Evolutionary conservation across 306 rosid species (phyloP), one percentile per base, ranked within the genome.

Genomic region (Prunus armeniaca): DNA sequence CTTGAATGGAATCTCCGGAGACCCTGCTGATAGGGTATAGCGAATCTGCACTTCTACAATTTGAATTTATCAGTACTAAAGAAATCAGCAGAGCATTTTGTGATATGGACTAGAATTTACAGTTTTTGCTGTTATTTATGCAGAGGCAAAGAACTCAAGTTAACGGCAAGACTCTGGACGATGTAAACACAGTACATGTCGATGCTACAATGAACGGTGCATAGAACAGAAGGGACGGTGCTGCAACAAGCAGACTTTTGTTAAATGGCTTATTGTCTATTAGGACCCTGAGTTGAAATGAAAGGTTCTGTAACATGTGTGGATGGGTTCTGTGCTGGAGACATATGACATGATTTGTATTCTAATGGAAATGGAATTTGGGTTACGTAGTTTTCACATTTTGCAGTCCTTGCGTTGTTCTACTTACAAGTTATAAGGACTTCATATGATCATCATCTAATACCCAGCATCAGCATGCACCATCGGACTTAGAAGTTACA

Each of bases 91-190:
- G 18, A 43, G 12, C 46, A 30, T 30, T 50, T 17, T 72, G 12
- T 76, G 67, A 17, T 45, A 45, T 65, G 57, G 46, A 52, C 71
- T 4, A 4, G 18, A 10, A 81, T 83, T 46, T 75, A 79, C 80
- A 78, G 22, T 62, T 51, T 72, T 67, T 66, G 56, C 65, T 67
- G 60, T 60, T 43, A 71, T 43, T 50, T 86, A 30, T 71, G 62
- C 92, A 95, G 99, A 96, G 99, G 84, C 97, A 85, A 85, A 87
- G 98, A 85, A 88, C 90, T 83, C 99, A 89, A 84, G 84, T 89
- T 49, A 96, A 96, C 68, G 99, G 99, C 84, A 96, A 96, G 89
- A 87, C 72, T 69, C 66, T 82, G 43, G 99, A 96, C 56, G 97
- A 96, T 43, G 96, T 92, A 54, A 91, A 85, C 74, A 76, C 88